These are phyloP conservation scores for Ormosia emarginata DNA, from an alignment of 306 rosid species.

Conservation along the genomic window DNA sequence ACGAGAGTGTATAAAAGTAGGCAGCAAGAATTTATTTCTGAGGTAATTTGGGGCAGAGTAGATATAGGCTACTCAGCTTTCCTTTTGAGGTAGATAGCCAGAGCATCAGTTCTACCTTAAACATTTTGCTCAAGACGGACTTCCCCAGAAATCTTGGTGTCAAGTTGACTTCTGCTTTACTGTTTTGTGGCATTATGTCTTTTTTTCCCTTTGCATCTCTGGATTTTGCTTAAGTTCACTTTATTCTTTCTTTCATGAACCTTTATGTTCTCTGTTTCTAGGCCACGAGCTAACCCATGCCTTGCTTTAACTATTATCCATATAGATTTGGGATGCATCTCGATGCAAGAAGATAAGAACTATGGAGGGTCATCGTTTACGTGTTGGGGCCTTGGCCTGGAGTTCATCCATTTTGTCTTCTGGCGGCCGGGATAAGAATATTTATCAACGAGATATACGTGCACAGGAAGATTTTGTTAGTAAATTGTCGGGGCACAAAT, in stretches of 20 bases:
- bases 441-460: constrained; percentile 88
- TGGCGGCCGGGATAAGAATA: constrained; percentile 93
- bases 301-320: constrained; percentile 18
- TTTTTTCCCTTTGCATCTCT: constrained; percentile 6
- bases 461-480: constrained; percentile 85
- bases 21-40: neutral
- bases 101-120: neutral
- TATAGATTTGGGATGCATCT: constrained; percentile 94
- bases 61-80: neutral
- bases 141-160: neutral
- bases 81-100: neutral
- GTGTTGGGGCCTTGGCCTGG: constrained; percentile 92
- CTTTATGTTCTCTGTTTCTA: constrained; percentile 13
- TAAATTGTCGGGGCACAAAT: constrained; percentile 94
- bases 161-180: constrained; percentile 7
- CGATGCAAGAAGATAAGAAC: constrained; percentile 80
- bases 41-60: neutral
- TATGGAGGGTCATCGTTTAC: constrained; percentile 83
- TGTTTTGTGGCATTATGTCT: neutral
- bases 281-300: constrained; percentile 9
- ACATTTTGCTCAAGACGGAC: neutral
- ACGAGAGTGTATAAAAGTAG: neutral
- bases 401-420: constrained; percentile 87
- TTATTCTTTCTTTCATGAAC: neutral
- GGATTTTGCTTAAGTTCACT: neutral